phyloP scores from a whole-genome alignment of 495 filamentous ascomycete genomes.

The Penicillium coffeae region DNA sequence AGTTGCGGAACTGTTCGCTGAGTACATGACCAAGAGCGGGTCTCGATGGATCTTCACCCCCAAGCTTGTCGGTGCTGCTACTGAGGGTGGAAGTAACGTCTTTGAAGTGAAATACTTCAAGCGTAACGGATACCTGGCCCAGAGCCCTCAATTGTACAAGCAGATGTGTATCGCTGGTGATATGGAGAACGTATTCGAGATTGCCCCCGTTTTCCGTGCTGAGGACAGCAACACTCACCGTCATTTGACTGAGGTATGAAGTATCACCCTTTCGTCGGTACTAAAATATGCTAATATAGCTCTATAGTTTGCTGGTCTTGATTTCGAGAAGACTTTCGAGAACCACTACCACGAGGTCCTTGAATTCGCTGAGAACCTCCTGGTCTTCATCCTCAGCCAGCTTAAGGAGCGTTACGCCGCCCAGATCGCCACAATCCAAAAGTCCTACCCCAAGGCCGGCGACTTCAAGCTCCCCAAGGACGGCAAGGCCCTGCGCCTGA shows the following conservation, averaged over 20 bases:
- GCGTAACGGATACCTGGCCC: constrained; percentile 77
- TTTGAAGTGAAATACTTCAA: constrained; percentile 93
- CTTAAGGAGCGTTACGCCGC: constrained; percentile 62
- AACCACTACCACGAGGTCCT: constrained; percentile 85
- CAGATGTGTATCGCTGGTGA: constrained; percentile 95
- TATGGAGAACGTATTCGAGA: constrained; percentile 82
- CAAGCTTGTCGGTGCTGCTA: constrained; percentile 83
- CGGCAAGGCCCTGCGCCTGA: constrained; percentile 76
- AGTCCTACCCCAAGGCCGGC: constrained; percentile 54
- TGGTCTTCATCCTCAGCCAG: constrained; percentile 83
- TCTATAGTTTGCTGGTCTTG: constrained; percentile 78
- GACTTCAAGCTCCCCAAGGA: constrained; percentile 55
- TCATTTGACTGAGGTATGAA: constrained; percentile 79
- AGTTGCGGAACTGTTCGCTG: constrained; percentile 74
- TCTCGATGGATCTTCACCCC: constrained; percentile 90
- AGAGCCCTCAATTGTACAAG: constrained; percentile 95
- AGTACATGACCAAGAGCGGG: constrained; percentile 68
- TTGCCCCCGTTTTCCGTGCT: constrained; percentile 89
- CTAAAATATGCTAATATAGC: constrained; percentile 1
- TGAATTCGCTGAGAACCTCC: constrained; percentile 72
- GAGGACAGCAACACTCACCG: constrained; percentile 96
- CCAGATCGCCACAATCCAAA: constrained; percentile 65
- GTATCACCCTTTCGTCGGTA: background rate
- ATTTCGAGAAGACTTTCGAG: constrained; percentile 95
- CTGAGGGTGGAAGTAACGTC: constrained; percentile 89